A percentile compares a stretch with the other conserved stretches of the same genome.
Conservation (phyloP, 2,329 filamentous ascomycete genomes). For the Epichloe scottii region DNA sequence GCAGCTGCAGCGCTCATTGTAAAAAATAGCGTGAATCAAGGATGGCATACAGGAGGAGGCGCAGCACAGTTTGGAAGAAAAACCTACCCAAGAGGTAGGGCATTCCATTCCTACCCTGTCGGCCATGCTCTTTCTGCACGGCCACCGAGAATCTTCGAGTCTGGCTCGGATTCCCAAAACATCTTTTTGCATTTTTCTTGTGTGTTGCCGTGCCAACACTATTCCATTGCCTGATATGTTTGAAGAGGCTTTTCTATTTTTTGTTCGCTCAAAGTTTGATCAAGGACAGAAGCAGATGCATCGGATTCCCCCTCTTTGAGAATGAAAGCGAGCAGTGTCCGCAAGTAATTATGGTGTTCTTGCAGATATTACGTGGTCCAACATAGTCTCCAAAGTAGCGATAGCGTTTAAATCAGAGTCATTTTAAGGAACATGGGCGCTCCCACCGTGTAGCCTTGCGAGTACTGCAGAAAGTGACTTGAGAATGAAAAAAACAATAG, state of each 20-base stretch:
- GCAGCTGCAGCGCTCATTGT: constrained; percentile 92
- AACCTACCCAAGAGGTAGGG: constrained; percentile 33
- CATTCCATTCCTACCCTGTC: too few relatives aligned
- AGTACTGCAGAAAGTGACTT: too few relatives aligned
- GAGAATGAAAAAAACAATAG: too few relatives aligned
- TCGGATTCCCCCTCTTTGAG: neutral
- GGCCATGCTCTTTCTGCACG: too few relatives aligned
- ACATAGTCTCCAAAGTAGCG: neutral
- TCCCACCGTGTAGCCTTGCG: too few relatives aligned
- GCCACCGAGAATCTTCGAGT: neutral
- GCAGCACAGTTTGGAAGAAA: constrained; percentile 28
- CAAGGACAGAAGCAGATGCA: neutral
- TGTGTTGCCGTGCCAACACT: neutral
- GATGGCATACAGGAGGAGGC: constrained; percentile 34
- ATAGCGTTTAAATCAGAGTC: neutral
- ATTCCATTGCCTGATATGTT: neutral
- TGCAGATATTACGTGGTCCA: neutral
- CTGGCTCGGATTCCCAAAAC: neutral
- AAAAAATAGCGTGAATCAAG: constrained; percentile 65
- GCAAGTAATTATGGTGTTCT: neutral
- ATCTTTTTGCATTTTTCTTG: neutral
- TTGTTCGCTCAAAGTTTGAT: too few relatives aligned
- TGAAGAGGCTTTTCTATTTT: neutral
- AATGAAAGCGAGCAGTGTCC: neutral
- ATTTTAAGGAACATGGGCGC: too few relatives aligned